Conservation (phyloP, 139 green algal species). For the Haematococcus lacustris region DNA sequence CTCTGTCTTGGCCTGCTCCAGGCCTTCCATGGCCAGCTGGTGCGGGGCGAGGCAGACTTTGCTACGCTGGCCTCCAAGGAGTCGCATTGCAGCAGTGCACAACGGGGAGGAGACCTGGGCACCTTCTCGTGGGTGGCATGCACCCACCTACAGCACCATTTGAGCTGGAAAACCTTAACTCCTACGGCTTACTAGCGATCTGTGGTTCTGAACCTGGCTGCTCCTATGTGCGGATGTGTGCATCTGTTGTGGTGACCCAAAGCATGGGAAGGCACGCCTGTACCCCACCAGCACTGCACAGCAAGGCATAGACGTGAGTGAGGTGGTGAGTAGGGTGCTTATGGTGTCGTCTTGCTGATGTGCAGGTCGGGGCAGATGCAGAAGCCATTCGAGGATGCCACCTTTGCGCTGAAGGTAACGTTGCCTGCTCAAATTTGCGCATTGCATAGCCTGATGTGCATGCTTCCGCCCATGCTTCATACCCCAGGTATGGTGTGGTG, state of each 20-base stretch:
- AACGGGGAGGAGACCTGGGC: conserved; percentile 75
- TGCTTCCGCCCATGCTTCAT: neutral
- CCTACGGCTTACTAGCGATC: neutral
- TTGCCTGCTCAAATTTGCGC: conserved; percentile 24
- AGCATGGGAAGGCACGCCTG: neutral
- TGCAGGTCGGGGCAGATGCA: conserved; percentile 75
- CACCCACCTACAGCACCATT: neutral
- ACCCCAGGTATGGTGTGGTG: neutral
- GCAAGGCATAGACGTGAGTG: neutral
- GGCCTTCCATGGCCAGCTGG: conserved; percentile 48
- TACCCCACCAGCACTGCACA: neutral
- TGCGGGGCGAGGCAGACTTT: conserved; percentile 49
- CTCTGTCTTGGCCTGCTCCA: no score
- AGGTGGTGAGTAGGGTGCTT: neutral
- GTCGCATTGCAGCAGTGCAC: conserved; percentile 74
- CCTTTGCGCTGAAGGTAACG: conserved; percentile 45
- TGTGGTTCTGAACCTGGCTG: no score
- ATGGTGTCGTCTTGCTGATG: conserved; percentile 4
- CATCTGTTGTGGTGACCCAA: neutral
- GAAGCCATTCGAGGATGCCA: conserved; percentile 72
- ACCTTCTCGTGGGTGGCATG: conserved; percentile 69
- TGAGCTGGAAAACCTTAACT: no score
- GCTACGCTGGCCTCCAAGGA: conserved; percentile 58
- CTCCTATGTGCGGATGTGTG: no score
- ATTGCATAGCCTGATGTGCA: neutral